Evolutionary conservation across 371 early-diverging fungal genomes (phyloP).

Genomic region (Apophysomyces variabilis): DNA sequence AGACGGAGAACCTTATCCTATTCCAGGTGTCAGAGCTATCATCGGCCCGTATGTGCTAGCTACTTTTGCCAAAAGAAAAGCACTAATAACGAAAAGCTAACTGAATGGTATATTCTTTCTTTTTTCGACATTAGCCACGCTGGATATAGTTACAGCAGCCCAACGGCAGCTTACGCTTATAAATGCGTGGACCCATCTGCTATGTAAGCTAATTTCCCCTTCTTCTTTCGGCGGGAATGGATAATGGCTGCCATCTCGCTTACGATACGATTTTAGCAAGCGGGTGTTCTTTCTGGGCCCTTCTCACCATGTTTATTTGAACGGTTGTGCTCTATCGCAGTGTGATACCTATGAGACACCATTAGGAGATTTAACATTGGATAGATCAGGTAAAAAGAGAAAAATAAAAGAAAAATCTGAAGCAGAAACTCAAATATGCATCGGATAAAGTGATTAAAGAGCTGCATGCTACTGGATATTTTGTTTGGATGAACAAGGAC

Average conservation of each 20-base stretch:
- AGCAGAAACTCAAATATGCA: not conserved
- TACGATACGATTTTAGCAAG: slow-evolving; percentile 45
- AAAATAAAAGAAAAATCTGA: not conserved
- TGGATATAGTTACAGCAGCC: slow-evolving; percentile 88
- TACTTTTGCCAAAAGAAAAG: not conserved
- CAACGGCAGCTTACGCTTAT: slow-evolving; percentile 90
- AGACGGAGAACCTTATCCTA: slow-evolving; percentile 47
- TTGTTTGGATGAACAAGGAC: slow-evolving; percentile 60
- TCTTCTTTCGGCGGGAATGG: not conserved
- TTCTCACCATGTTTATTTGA: slow-evolving; percentile 87
- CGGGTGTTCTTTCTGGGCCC: slow-evolving; percentile 93
- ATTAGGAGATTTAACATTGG: slow-evolving; percentile 77
- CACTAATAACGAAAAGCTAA: not conserved
- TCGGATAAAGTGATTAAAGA: slow-evolving; percentile 55
- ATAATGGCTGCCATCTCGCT: not conserved
- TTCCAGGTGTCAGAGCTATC: slow-evolving; percentile 69
- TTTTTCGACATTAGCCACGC: slow-evolving; percentile 72
- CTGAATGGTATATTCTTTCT: no score
- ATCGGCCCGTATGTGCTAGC: slow-evolving; percentile 80
- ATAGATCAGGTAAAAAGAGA: slow-evolving; percentile 55
- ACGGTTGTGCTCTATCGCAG: slow-evolving; percentile 77
- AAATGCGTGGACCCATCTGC: slow-evolving; percentile 62
- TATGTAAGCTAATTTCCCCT: slow-evolving; percentile 50
- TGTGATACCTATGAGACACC: slow-evolving; percentile 84
- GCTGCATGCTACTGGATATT: slow-evolving; percentile 67